Conservation (phyloP, 2,329 filamentous ascomycete genomes). For the Lasiodiplodia citricola region DNA sequence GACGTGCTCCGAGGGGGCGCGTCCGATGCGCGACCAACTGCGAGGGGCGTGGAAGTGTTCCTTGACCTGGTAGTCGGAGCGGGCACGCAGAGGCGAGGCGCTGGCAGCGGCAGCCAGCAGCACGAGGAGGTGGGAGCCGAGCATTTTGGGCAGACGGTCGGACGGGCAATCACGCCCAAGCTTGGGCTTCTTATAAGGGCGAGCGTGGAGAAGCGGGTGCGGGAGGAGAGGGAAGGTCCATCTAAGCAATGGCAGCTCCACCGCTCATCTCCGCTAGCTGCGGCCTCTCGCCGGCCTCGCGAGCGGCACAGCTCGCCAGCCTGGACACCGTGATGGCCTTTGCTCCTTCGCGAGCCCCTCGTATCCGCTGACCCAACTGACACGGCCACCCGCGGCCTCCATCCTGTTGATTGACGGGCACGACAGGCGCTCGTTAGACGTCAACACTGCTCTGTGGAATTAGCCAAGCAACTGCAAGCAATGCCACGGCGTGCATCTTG, state of each 20-base stretch:
- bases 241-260: neutral
- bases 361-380: neutral
- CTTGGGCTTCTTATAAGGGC: neutral
- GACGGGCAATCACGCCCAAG: neutral
- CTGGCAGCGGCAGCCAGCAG: conserved; percentile 9
- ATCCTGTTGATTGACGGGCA: no score
- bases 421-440: neutral
- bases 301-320: neutral
- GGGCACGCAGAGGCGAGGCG: conserved; percentile 31
- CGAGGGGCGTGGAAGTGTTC: conserved; percentile 60
- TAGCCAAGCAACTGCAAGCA: neutral
- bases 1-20: conserved; percentile 54
- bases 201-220: neutral
- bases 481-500: neutral
- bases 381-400: neutral
- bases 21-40: conserved; percentile 55
- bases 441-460: neutral
- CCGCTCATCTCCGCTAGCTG: conserved; percentile 3
- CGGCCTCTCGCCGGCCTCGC: neutral
- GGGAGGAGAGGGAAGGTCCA: neutral
- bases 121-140: conserved; percentile 16
- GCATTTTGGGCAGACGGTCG: conserved; percentile 9
- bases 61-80: conserved; percentile 59
- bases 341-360: conserved; percentile 4
- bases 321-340: neutral